These are phyloP conservation scores for Ceratobasidium sp. DNA, from an alignment of 1,284 basidiomycete genomes.

Conservation along the genomic window DNA sequence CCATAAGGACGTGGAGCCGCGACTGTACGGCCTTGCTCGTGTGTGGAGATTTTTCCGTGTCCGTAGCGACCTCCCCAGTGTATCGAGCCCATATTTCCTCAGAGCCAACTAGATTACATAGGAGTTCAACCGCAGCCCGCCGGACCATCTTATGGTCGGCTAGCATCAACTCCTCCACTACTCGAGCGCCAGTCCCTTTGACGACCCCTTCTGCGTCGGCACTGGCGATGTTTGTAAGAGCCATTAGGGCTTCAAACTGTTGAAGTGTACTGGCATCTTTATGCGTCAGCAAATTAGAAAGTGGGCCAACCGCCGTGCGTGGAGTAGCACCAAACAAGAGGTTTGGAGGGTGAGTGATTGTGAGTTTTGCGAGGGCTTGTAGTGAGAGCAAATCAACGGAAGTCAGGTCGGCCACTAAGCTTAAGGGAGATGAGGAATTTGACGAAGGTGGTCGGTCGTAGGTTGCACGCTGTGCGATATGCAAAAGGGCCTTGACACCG, in stretches of 20 bases:
- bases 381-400: constrained; percentile 73
- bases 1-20: constrained; percentile 84
- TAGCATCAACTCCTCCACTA: constrained; percentile 83
- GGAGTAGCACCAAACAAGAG: constrained; percentile 88
- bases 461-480: constrained; percentile 66
- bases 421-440: constrained; percentile 53
- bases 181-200: constrained; percentile 66
- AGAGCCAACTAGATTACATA: constrained; percentile 90
- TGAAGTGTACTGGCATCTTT: constrained; percentile 80
- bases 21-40: constrained; percentile 64
- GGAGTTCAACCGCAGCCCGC: constrained; percentile 89
- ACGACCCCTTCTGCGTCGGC: constrained; percentile 61
- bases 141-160: constrained; percentile 87
- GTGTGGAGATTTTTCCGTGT: constrained; percentile 53
- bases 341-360: constrained; percentile 90
- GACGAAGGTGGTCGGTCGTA: constrained; percentile 49
- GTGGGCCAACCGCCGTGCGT: constrained; percentile 83
- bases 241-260: constrained; percentile 93
- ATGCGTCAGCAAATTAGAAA: constrained; percentile 78
- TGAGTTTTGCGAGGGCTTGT: constrained; percentile 92
- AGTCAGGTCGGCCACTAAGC: constrained; percentile 46
- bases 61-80: constrained; percentile 59
- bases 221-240: constrained; percentile 94
- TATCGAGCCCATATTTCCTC: constrained; percentile 81
- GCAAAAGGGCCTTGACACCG: constrained; percentile 78